Evolutionary conservation across 257 asterid genomes (phyloP), one percentile per base, ranked within the genome.

Genomic region (Solanum corneliomulleri): DNA sequence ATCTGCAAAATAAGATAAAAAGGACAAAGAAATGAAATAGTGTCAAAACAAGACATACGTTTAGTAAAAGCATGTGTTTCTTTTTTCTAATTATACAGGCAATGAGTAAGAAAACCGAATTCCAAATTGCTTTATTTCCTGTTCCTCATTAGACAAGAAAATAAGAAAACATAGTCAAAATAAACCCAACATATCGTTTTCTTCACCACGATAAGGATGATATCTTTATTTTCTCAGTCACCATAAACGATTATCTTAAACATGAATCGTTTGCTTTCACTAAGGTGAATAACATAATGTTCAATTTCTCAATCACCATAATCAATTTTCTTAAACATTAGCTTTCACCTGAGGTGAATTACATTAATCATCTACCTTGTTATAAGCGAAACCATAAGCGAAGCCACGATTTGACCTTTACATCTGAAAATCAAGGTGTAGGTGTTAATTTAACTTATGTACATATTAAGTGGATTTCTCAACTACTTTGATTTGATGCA

Each of bases 1-100:
- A 94, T 95, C 99, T 96, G 93, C 84, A 33, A 49, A 35, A 71
- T 25, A 83, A 68, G 70, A 70, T 14, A 9, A 33, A 47, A 82
- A 29, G 23, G 35, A 58, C 84, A 7, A 15, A 78, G 23, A 84
- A 68, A 84, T 11, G 23, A 84, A 68, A 84, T 11, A 16, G 16
- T 15, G 69, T 81, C 44, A 81, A 80, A 80, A 78, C 42, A 78
- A 16, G n/a, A 31, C 27, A 25, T 18, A 81, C 45, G 29, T 49
- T 47, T 11, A 27, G 20, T 31, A 68, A 64, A 11, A 84, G 2
- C 42, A 2, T 16, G 0, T 44, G 39, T 1, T 18, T 52, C 7
- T 33, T 35, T 56, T 41, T 12, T 37, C 35, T 83, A 47, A 84
- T 58, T 33, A 37, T 18, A 20, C 18, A 3, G 5, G 31, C 78